Base-by-base conservation (phyloP, 108 stramenopile genomes). In the Nannochloropsis oceanica region DNA sequence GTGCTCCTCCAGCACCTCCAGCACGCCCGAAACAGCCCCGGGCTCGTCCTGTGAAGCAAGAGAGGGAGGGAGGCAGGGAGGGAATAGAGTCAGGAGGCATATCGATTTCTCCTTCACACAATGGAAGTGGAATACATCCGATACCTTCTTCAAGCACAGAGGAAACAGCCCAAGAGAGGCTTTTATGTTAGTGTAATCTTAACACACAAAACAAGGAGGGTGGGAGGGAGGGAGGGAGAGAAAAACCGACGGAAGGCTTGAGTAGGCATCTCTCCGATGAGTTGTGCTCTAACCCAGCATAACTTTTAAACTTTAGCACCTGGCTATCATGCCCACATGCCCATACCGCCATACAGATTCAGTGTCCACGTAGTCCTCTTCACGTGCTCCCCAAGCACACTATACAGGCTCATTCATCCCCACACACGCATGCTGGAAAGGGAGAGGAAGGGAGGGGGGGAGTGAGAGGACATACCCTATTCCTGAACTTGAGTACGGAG, bases 41-140 rank as follows among this genome's bases (percentile, higher is more conserved):
- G 91, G 90, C 42, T 85, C 44, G 86, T 91, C 91, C 84, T 91
- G 87, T 44, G 90, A 90, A 42, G 82, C 42, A 43, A 42, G 42
- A 42, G 43, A 24, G 26, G 14, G 50, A 50, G 26, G 26, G 20
- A 27, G 87, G 82, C 86, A 27, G 87, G 44, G 27, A 89, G 89
- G 26, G 88, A 88, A 18, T 26, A 89, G 73, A 42, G 90, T 26
- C 84, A 50, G 84, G 89, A 90, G 44, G 83, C 50, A 84, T 81
- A 44, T 80, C 27, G 11, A 0, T 26, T 44, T 44, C 11, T 73
- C 22, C 18, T n/a, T 12, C 5, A 26, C 0, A 42, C 22, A 24
- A 18, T 13, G 1, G 0, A 81, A 25, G 81, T 27, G 1, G 81
- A 1, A 26, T 81, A 27, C 11, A 26, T 12, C 10, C 8, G 25